Evolutionary conservation across 2,329 filamentous ascomycete genomes (phyloP), one percentile per base, ranked within the genome.

Genomic region (Pleomassaria siparia): DNA sequence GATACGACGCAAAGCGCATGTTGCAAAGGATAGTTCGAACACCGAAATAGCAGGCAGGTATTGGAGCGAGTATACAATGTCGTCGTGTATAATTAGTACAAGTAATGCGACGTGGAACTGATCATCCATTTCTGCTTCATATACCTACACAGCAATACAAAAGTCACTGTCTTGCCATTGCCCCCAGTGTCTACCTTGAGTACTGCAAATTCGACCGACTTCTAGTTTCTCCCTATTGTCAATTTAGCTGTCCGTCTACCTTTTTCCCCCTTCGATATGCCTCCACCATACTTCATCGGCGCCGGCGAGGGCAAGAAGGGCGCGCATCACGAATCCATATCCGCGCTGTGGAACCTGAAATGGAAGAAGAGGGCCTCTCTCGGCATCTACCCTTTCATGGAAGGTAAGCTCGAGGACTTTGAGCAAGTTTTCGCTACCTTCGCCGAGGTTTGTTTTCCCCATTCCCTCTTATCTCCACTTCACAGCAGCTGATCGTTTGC

Each of bases 351-450:
- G 85, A 82, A 87, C 71, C 84, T 81, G 10, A 87, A 86, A 71
- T 89, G 85, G 85, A 82, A 82, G 67, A 74, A 78, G 55, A 82
- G 82, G 10, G 57, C 59, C 36, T 54, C 59, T 20, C 81, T 81
- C 65, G 76, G 80, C 43, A 74, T 88, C 11, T 85, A 86, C 55
- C 83, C 83, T 0, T 89, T 89, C 73, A 85, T 88, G 71, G 85
- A 88, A 64, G 83, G 82, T 24, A 70, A 75, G 10, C 77, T 78
- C 50, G 77, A 83, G 50, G 86, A 89, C 64, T 88, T 89, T 59
- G 79, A 81, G 58, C 83, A 83, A 8, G 76, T 89, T 35, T 87
- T 87, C 49, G 66, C 79, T 20, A 70, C 79, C 46, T 71, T 89
- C 41, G 80, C 86, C 45, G 70, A 78, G 53, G 80, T 81, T 64